Evolutionary conservation across 148 eudicot genomes (phyloP).

Genomic region (Chenopodium album): DNA sequence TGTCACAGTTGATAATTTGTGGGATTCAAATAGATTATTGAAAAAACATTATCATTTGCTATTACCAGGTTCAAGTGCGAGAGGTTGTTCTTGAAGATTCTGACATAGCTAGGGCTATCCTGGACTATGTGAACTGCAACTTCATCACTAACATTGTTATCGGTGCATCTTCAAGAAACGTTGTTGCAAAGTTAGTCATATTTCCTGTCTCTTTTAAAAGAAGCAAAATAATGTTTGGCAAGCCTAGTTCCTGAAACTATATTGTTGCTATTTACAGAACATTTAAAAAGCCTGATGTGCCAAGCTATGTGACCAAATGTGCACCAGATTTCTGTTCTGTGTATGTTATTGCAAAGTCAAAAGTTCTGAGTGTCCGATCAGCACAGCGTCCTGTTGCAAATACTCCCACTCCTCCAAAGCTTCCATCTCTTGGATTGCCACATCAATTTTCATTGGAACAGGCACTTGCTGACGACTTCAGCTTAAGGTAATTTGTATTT

Average conservation of each 20-base stretch:
- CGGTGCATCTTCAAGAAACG: slow-evolving; percentile 57
- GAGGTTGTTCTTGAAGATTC: slow-evolving; percentile 56
- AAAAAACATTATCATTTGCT: not conserved
- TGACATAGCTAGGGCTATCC: slow-evolving; percentile 46
- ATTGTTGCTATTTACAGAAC: slow-evolving; percentile 37
- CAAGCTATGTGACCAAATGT: slow-evolving; percentile 40
- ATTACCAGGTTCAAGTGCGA: slow-evolving; percentile 46
- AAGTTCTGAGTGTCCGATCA: slow-evolving; percentile 53
- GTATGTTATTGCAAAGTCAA: slow-evolving; percentile 58
- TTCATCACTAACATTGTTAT: slow-evolving; percentile 45
- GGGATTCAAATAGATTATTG: not conserved
- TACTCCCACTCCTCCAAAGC: slow-evolving; percentile 44
- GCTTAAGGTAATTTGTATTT: slow-evolving; percentile 20
- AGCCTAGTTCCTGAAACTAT: slow-evolving; percentile 8
- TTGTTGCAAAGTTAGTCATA: slow-evolving; percentile 39
- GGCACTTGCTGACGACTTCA: slow-evolving; percentile 15
- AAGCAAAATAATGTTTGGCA: not conserved
- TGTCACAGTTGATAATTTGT: not conserved
- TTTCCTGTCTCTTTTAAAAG: not conserved
- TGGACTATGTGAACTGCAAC: slow-evolving; percentile 50
- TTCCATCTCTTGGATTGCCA: slow-evolving; percentile 23
- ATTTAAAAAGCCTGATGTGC: slow-evolving; percentile 57
- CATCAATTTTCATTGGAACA: slow-evolving; percentile 22
- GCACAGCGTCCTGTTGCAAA: slow-evolving; percentile 42
- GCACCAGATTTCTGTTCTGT: slow-evolving; percentile 80